Evolutionary conservation across 768 basidiomycete species (phyloP), one percentile per base, ranked within the genome.

Genomic region (Zangia roseola): DNA sequence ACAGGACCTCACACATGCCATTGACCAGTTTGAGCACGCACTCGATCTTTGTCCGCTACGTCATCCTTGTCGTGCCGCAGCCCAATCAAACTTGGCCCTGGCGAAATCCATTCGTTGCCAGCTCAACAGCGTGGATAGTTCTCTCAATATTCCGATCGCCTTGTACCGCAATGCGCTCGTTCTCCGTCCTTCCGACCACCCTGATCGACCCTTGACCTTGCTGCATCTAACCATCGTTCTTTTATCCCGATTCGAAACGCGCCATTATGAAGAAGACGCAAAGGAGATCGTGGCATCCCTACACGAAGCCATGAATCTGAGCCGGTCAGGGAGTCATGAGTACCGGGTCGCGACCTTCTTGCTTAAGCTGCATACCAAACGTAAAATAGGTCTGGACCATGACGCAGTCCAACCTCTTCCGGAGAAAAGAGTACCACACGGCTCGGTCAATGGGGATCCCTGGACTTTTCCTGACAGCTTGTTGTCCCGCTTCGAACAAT

Each of bases 31-130:
- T 25, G 23, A 49, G 31, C 40, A 14, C 19, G 50, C 24, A n/a
- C 35, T 52, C 8, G 6, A 28, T 33, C 10, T 43, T n/a, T 52
- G 50, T 24, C 36, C 50, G 9, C 19, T 4, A 36, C 16, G 42
- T 5, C 50, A 52, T 14, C 35, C 40, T 33, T 48, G 50, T 28
- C 40, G 36, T 35, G 50, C 46, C 2, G 45, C 30, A 33, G 46
- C 46, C 16, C 28, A 38, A 2, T 33, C 41, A 24, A 52, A 52
- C n/a, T 4, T 48, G 16, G 50, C 50, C 9, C 28, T 14, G 16
- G 45, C 45, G 40, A 40, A 40, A n/a, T 46, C 40, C 4, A 13
- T 40, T 4, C 14, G 19, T 8, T 34, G 16, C 20, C 31, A 13
- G 6, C 38, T 35, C 13, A 10, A 34, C 17, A 12, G 4, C n/a